Evolutionary conservation across 2,329 filamentous ascomycete species (phyloP), one percentile per base, ranked within the genome.

Genomic region (Thelonectria discophora): DNA sequence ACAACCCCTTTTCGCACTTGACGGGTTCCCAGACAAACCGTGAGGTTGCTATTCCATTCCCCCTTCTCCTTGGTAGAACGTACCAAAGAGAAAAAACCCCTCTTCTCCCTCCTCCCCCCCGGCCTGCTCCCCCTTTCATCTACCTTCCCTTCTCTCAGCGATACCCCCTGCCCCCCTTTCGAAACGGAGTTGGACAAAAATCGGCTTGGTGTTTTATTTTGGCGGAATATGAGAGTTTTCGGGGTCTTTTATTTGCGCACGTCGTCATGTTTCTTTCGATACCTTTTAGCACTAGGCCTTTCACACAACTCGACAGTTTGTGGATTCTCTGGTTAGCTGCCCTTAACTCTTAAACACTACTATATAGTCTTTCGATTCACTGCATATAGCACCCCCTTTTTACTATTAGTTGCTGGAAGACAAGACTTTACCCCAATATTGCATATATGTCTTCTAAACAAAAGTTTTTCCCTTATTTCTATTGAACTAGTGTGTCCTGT

Each of bases 351-450:
- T 34, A 34, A 34, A 34, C 32, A 67, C 62, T 65, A 65, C 60
- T 24, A 24, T 66, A 34, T 73, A 71, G 63, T 24, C 6, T 68
- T 72, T 61, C 62, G 65, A 67, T 74, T 74, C 66, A 24, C n/a
- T 24, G 21, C 21, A 24, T 24, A 24, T 24, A 24, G 21, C 21
- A 24, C 21, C 21, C 21, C 21, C 21, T 24, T 24, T 24, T 24
- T 24, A 6, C 21, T 4, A 24, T 24, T 24, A 24, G 3, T 24
- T 24, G 21, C 21, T 6, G 3, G 21, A 4, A 24, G 21, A 24
- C 21, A 24, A n/a, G n/a, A 24, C 6, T 24, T 24, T 24, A 24
- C 3, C 6, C 21, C 21, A 24, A 24, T 6, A 24, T 24, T 24
- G 21, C 21, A 24, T 6, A 24, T 24, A 24, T 6, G 21, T 24